A percentile compares a stretch with the other conserved stretches of the same genome.
These are phyloP conservation scores for Lantana camara DNA, from an alignment of 257 asterid genomes.

Conservation along the genomic window DNA sequence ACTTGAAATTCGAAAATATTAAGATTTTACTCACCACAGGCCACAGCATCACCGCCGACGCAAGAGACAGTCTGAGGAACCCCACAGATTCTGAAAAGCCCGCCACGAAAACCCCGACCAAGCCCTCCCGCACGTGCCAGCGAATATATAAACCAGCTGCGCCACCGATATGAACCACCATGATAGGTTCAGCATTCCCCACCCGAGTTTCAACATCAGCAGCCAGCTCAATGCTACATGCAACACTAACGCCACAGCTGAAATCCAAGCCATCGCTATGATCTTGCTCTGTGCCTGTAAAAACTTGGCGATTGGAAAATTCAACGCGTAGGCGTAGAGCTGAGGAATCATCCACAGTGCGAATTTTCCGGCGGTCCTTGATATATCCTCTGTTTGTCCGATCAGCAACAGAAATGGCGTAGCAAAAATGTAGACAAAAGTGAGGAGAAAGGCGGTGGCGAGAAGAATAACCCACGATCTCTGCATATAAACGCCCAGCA, in stretches of 20 bases:
- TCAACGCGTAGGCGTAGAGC: slow-evolving; percentile 52
- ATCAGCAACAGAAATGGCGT: slow-evolving; percentile 34
- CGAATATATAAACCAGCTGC: slow-evolving; percentile 44
- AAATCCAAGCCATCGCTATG: slow-evolving; percentile 45
- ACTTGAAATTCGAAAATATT: too few species aligned
- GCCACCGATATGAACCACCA: slow-evolving; percentile 68
- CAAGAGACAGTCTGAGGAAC: slow-evolving; percentile 53
- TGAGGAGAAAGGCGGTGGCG: slow-evolving; percentile 32
- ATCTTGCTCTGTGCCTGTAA: slow-evolving; percentile 67
- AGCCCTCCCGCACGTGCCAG: slow-evolving; percentile 53
- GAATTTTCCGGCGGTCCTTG: slow-evolving; percentile 39
- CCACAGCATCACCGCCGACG: slow-evolving; percentile 41
- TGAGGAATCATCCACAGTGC: slow-evolving; percentile 65
- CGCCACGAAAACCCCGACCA: slow-evolving; percentile 55
- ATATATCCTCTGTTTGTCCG: slow-evolving; percentile 45
- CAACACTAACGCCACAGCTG: slow-evolving; percentile 33
- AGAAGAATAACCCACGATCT: slow-evolving; percentile 56
- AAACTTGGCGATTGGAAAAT: slow-evolving; percentile 56
- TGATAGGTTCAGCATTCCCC: slow-evolving; percentile 53
- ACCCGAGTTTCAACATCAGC: slow-evolving; percentile 49
- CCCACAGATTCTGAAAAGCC: slow-evolving; percentile 52
- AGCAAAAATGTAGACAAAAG: slow-evolving; percentile 46
- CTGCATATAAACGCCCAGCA: slow-evolving; percentile 56
- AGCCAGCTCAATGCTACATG: slow-evolving; percentile 55
- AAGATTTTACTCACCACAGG: slow-evolving; percentile 47